phyloP scores from a whole-genome alignment of 106 monocot species.

The Dendrobium huoshanense region DNA sequence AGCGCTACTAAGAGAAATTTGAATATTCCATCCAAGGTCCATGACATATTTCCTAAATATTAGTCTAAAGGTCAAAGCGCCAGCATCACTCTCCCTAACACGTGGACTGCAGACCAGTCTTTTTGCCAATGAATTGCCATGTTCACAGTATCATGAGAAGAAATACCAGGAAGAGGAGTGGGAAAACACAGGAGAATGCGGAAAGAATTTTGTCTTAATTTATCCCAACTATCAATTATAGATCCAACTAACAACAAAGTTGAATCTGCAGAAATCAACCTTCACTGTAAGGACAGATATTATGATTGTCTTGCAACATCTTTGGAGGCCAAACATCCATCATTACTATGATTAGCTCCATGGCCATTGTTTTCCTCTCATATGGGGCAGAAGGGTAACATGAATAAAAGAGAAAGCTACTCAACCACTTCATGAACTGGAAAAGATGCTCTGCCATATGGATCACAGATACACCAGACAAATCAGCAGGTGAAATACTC shows the following conservation, averaged over 20 bases:
- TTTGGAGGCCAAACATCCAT: constrained; percentile 73
- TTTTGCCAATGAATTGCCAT: constrained; percentile 71
- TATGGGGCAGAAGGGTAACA: constrained; percentile 98
- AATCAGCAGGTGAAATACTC: constrained; percentile 5
- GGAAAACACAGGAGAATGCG: constrained; percentile 83
- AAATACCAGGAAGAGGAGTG: constrained; percentile 89
- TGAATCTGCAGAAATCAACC: constrained; percentile 61
- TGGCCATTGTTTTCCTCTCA: constrained; percentile 98
- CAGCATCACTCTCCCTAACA: constrained; percentile 98
- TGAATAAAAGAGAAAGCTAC: constrained; percentile 71
- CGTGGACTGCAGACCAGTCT: constrained; percentile 86
- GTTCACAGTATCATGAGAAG: constrained; percentile 38
- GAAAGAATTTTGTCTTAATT: constrained; percentile 80
- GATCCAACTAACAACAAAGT: constrained; percentile 80
- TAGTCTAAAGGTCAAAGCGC: constrained; percentile 81
- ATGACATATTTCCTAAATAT: constrained; percentile 90
- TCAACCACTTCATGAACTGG: constrained; percentile 86
- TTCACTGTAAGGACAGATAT: constrained; percentile 57
- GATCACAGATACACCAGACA: constrained; percentile 1
- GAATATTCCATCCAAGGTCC: constrained; percentile 63
- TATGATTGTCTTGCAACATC: constrained; percentile 17
- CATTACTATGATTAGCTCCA: constrained; percentile 91
- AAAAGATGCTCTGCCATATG: constrained; percentile 62
- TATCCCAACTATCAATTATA: constrained; percentile 98
- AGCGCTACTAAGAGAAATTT: constrained; percentile 27